Conservation (phyloP, 2,329 filamentous ascomycete species). For the Paracamarosporium sp. region DNA sequence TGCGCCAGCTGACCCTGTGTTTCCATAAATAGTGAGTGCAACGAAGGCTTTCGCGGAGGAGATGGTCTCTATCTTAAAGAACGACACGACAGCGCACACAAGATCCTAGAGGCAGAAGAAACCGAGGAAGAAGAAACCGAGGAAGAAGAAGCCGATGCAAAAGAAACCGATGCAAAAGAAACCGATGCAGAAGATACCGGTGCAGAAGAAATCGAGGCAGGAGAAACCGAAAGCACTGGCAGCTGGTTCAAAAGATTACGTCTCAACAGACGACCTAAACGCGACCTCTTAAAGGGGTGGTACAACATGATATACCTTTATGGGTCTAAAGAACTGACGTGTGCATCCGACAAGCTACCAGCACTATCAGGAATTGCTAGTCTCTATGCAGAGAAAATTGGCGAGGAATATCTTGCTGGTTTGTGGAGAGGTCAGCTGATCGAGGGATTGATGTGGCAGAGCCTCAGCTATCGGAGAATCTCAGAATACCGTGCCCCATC, state of each 20-base stretch:
- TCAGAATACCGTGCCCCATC: conserved; percentile 15
- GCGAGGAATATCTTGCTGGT: conserved; percentile 14
- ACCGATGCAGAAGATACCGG: too few species aligned
- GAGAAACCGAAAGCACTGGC: neutral
- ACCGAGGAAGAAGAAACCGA: neutral
- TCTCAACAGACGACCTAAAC: neutral
- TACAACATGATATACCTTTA: conserved; percentile 6
- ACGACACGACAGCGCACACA: conserved; percentile 3
- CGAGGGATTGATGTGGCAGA: conserved; percentile 10
- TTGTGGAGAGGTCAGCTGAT: conserved; percentile 12
- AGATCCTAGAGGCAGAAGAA: conserved; percentile 1
- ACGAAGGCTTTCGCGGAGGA: conserved; percentile 9
- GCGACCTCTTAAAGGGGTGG: neutral
- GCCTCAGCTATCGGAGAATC: conserved; percentile 3
- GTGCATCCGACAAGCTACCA: conserved; percentile 12
- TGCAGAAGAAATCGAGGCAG: neutral
- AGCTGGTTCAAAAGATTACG: neutral
- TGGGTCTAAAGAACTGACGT: conserved; percentile 2
- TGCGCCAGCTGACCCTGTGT: neutral
- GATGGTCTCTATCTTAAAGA: conserved; percentile 9
- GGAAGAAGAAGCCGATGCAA: neutral
- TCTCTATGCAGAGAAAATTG: conserved; percentile 7
- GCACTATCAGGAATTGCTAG: conserved; percentile 13
- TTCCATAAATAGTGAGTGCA: conserved; percentile 9
- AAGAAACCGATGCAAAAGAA: neutral